These are phyloP conservation scores for Pichia paraexigua DNA, from an alignment of 805 yeast genomes.

Conservation along the genomic window DNA sequence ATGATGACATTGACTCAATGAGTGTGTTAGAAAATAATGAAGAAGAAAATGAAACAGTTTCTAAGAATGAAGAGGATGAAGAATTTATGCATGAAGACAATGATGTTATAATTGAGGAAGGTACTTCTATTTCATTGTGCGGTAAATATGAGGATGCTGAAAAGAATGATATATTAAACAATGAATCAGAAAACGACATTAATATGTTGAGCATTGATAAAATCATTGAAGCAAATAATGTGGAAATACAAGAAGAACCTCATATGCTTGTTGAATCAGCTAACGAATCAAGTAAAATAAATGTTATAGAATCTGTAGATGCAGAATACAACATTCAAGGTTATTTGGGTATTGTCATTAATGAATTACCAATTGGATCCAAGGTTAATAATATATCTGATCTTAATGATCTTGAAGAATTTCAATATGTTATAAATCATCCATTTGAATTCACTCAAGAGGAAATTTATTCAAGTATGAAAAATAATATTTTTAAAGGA, in stretches of 20 bases:
- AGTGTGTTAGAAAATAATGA: background rate
- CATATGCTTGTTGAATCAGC: background rate
- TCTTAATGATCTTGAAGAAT: background rate
- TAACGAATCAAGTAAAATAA: background rate
- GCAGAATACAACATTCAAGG: constrained; percentile 3
- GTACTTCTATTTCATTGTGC: background rate
- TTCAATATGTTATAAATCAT: background rate
- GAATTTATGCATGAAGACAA: background rate
- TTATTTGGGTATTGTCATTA: background rate
- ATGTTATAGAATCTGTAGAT: constrained; percentile 3
- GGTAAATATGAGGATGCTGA: background rate
- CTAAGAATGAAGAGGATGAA: background rate
- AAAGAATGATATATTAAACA: constrained; percentile 1
- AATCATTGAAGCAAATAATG: background rate
- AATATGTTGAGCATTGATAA: constrained; percentile 11
- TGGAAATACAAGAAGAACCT: background rate
- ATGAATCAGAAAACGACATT: constrained; percentile 15
- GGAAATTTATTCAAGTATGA: background rate
- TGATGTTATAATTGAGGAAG: background rate
- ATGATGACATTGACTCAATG: background rate
- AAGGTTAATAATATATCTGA: background rate
- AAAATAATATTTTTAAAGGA: background rate
- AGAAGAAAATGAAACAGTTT: background rate
- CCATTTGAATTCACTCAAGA: background rate
- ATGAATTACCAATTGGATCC: background rate